Base-by-base conservation (phyloP, 1,139 yeast genomes). In the Candida tunisiensis region DNA sequence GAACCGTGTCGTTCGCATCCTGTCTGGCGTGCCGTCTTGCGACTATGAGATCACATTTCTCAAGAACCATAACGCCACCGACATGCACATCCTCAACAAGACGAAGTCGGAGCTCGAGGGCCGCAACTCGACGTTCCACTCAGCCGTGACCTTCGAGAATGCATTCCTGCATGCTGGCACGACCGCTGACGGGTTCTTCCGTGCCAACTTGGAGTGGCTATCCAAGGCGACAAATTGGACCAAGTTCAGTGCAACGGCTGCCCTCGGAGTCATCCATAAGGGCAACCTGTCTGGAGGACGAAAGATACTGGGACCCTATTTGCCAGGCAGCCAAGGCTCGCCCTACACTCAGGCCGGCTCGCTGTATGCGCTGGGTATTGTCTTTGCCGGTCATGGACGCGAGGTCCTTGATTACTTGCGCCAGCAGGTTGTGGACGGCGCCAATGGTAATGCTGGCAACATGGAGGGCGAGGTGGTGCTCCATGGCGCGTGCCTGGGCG, bases 141-240 rank as follows among this genome's bases (percentile, higher is more conserved):
- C 92, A 16, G 98, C 96, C 4, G 85, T 88, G 26, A 82, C 96
- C 24, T 85, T 88, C 52, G 74, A 92, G 30, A 88, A 83, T 46
- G 96, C 95, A 1, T 83, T 82, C 46, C 69, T 85, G 70, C 94
- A 85, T 52, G 85, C 92, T 18, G 98, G 98, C 35, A 91, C 99
- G 8, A 82, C 96, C 14, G 92, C 83, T 42, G 96, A 88, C 50
- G 72, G 88, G 2, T 88, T 88, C 46, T 79, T 88, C 54, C 67
- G 94, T 50, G 69, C 78, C 27, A 88, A 88, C 47, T 62, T 85
- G 41, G 95, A 88, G 45, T 91, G 96, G 96, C 63, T 88, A 39
- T 93, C 93, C 21, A 82, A 83, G 55, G 96, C 98, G 8, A 75
- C 91, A 28, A 85, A 85, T 53, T 88, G 99, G 99, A 85, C 95